These are phyloP conservation scores for Plantago lanceolata DNA, from an alignment of 305 asterid genomes.

Conservation along the genomic window DNA sequence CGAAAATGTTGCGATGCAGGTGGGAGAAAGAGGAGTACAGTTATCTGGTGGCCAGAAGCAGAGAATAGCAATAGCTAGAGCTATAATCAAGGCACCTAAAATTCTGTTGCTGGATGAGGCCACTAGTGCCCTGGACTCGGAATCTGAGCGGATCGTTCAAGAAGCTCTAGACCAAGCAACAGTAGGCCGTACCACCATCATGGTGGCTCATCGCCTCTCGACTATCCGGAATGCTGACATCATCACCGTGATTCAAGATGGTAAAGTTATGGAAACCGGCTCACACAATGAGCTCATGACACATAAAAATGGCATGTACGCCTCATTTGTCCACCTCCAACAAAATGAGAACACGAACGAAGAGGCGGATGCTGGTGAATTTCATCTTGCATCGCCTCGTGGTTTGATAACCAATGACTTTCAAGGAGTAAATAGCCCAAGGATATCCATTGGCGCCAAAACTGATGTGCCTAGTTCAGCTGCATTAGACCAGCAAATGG, in stretches of 20 bases:
- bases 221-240: conserved; percentile 78
- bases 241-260: conserved; percentile 65
- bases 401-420: conserved; percentile 28
- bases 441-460: conserved; percentile 33
- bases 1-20: conserved; percentile 36
- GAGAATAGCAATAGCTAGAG: conserved; percentile 92
- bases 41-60: conserved; percentile 97
- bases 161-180: conserved; percentile 88
- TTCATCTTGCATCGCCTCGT: conserved; percentile 21
- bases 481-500: conserved; percentile 60
- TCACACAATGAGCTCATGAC: conserved; percentile 57
- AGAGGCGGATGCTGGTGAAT: neutral
- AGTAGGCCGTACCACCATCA: conserved; percentile 77
- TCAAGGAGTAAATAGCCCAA: conserved; percentile 47
- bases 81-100: conserved; percentile 70
- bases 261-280: conserved; percentile 69
- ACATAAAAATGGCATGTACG: conserved; percentile 46
- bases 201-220: conserved; percentile 93
- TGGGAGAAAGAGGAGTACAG: conserved; percentile 92
- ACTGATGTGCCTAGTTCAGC: conserved; percentile 29
- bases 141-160: conserved; percentile 79
- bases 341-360: conserved; percentile 37
- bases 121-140: conserved; percentile 85
- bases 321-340: conserved; percentile 61
- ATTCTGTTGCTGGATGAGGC: conserved; percentile 93